phyloP scores from a whole-genome alignment of 345 rosid genomes.

The Clausena lansium region DNA sequence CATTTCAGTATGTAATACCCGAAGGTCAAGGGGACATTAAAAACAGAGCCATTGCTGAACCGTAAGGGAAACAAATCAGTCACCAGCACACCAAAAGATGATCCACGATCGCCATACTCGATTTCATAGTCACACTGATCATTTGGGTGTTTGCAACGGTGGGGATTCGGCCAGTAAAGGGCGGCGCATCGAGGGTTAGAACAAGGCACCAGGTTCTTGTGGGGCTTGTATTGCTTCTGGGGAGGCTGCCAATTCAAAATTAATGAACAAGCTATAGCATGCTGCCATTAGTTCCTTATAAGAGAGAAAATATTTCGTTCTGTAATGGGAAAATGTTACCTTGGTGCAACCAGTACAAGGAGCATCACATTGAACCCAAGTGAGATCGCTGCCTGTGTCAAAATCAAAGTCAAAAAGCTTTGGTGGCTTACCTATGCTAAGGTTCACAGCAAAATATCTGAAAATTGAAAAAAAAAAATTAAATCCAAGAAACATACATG shows the following conservation, averaged over 20 bases:
- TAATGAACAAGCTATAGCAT: background rate
- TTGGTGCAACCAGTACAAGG: background rate
- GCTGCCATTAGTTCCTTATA: too few relatives aligned
- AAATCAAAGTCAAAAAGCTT: background rate
- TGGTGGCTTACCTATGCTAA: background rate
- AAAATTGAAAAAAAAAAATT: background rate
- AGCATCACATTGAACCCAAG: slow-evolving; percentile 9
- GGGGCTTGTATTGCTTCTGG: slow-evolving; percentile 1
- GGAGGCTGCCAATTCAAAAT: background rate
- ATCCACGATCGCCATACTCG: background rate
- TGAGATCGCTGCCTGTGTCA: slow-evolving; percentile 2
- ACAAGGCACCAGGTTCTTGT: background rate
- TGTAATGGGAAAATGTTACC: background rate
- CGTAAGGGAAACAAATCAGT: background rate
- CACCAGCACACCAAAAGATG: background rate
- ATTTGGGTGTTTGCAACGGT: background rate
- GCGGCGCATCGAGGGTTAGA: background rate
- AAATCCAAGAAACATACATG: background rate
- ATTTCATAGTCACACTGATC: background rate
- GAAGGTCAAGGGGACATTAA: background rate
- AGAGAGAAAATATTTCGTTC: background rate
- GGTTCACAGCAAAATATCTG: background rate
- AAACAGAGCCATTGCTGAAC: background rate
- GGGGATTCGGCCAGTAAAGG: background rate
- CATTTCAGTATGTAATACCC: background rate